Percentiles rank a stretch among this genome's conserved stretches.
Conservation (phyloP, 371 early-diverging fungal genomes). For the Dichotomocladium elegans region DNA sequence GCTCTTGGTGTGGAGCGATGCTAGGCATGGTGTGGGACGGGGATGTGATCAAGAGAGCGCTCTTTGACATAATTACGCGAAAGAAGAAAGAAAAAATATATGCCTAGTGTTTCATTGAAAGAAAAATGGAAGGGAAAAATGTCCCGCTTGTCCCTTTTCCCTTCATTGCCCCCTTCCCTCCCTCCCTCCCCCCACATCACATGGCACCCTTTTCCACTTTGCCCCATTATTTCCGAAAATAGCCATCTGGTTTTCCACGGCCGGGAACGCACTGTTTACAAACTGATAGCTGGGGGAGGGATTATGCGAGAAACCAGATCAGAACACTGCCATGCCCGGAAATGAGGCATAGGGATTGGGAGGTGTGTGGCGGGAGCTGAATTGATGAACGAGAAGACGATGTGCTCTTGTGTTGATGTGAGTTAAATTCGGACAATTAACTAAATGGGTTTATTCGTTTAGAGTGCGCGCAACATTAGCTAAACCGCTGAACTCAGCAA, state of each 20-base stretch:
- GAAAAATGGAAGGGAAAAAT: neutral
- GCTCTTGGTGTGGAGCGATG: constrained; percentile 1
- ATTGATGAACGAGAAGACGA: neutral
- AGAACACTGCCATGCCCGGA: neutral
- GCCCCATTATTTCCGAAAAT: neutral
- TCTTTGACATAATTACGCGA: constrained; percentile 1
- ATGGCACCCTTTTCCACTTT: neutral
- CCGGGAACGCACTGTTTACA: neutral
- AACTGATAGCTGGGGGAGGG: neutral
- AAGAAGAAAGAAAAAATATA: constrained; percentile 3
- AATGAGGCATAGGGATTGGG: neutral
- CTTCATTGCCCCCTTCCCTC: neutral
- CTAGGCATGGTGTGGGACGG: neutral
- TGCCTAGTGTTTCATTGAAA: neutral
- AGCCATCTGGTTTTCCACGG: neutral
- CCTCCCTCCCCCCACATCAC: neutral
- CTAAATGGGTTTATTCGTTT: neutral
- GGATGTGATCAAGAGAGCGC: neutral
- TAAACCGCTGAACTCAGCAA: neutral
- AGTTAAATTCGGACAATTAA: constrained; percentile 10
- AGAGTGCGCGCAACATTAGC: neutral
- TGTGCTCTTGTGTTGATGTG: too few relatives aligned
- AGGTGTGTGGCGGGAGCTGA: neutral
- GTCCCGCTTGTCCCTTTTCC: neutral
- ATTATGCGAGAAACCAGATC: neutral